Conservation (phyloP, 2,329 filamentous ascomycete genomes). For the Mariannaea elegans region DNA sequence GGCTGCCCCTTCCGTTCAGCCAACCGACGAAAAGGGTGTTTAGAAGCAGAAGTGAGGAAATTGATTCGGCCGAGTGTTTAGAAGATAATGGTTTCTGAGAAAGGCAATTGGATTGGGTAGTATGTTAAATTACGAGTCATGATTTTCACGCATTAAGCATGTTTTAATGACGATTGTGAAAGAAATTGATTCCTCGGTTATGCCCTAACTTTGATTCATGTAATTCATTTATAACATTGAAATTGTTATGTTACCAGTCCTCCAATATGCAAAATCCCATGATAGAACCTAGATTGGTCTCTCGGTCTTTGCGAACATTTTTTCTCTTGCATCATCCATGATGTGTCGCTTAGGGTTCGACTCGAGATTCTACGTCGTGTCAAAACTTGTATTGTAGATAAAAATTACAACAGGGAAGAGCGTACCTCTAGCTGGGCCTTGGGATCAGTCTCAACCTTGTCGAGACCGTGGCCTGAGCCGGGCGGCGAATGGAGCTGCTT, state of each 20-base stretch:
- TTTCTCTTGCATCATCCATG: conserved; percentile 67
- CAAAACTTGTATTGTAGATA: not conserved
- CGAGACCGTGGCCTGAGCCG: conserved; percentile 66
- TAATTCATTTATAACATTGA: not conserved
- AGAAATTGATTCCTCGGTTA: conserved; percentile 26
- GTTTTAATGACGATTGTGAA: conserved; percentile 23
- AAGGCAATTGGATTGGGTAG: not conserved
- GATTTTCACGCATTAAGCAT: conserved; percentile 32
- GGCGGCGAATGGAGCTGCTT: conserved; percentile 68
- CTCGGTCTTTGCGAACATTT: conserved; percentile 66
- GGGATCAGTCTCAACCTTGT: conserved; percentile 57
- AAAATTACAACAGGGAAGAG: not conserved
- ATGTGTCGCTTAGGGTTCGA: conserved; percentile 73
- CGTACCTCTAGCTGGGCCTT: conserved; percentile 63
- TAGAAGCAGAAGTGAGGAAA: conserved; percentile 7
- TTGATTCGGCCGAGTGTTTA: not conserved
- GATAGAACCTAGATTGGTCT: conserved; percentile 21
- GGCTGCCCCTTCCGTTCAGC: conserved; percentile 33
- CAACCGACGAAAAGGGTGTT: conserved; percentile 38
- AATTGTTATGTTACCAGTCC: not conserved
- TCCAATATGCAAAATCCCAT: no score
- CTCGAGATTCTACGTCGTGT: conserved; percentile 54
- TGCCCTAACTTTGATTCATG: conserved; percentile 7
- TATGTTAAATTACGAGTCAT: conserved; percentile 29
- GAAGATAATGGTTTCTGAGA: conserved; percentile 4